Evolutionary conservation across 352 stramenopile species (phyloP).

Genomic region (Thalassiosira oceanica): DNA sequence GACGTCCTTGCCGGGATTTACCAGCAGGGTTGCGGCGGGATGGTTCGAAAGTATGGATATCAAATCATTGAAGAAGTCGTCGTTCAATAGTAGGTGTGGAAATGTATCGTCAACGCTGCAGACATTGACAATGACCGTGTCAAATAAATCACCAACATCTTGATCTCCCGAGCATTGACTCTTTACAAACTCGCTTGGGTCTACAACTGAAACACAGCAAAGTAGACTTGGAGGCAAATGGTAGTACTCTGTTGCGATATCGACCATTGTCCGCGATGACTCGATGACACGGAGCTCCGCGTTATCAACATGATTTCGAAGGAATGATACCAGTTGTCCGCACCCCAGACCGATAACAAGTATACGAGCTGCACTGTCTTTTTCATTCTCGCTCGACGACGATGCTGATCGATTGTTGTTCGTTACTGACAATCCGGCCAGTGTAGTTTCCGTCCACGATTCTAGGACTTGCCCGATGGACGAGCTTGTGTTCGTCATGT

Average conservation of each 20-base stretch:
- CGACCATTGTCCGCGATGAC: conserved; percentile 12
- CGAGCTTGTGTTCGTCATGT: background rate
- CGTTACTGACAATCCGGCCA: conserved; percentile 12
- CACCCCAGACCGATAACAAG: conserved; percentile 14
- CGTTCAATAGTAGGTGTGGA: conserved; percentile 3
- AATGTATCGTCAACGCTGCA: conserved; percentile 16
- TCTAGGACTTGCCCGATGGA: conserved; percentile 9
- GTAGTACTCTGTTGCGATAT: conserved; percentile 24
- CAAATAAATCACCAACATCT: no score
- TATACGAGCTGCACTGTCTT: background rate
- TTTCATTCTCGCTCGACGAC: background rate
- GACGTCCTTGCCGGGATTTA: conserved; percentile 6
- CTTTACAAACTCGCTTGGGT: conserved; percentile 15
- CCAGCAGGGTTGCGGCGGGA: conserved; percentile 13
- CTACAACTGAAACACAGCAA: conserved; percentile 2
- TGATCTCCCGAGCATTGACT: background rate
- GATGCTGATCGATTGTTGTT: no score
- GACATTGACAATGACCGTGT: conserved; percentile 13
- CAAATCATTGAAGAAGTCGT: conserved; percentile 11
- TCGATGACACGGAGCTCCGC: conserved; percentile 5
- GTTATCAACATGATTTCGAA: conserved; percentile 7
- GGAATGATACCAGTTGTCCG: conserved; percentile 19
- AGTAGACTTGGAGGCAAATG: background rate
- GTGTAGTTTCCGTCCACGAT: conserved; percentile 19
- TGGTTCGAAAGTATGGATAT: conserved; percentile 15